These are phyloP conservation scores for Stylosanthes scabra DNA, from an alignment of 331 rosid genomes.

Conservation along the genomic window DNA sequence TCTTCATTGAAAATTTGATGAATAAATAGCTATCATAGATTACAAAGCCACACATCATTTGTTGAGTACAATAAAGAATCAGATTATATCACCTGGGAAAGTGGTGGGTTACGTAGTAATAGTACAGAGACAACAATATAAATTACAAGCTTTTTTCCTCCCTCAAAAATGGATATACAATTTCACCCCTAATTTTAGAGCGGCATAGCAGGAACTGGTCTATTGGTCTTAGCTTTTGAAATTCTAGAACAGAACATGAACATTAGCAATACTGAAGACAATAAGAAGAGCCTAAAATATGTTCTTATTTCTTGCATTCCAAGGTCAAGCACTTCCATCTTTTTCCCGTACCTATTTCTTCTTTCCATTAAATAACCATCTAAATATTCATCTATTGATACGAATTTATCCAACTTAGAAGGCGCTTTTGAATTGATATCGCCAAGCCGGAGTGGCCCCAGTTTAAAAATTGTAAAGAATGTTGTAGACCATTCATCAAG, in stretches of 20 bases:
- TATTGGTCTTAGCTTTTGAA: conserved; percentile 76
- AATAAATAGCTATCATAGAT: neutral
- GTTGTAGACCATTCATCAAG: conserved; percentile 89
- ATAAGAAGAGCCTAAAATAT: conserved; percentile 93
- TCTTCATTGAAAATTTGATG: conserved; percentile 8
- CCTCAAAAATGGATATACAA: conserved; percentile 51
- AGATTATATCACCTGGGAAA: conserved; percentile 11
- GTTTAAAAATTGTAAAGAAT: conserved; percentile 80
- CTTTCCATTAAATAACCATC: conserved; percentile 97
- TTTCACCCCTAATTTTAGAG: conserved; percentile 50
- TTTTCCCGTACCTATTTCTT: conserved; percentile 94
- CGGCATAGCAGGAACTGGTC: conserved; percentile 79
- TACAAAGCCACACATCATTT: neutral
- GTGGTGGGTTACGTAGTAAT: conserved; percentile 29
- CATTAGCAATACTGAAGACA: conserved; percentile 84
- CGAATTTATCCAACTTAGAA: conserved; percentile 65
- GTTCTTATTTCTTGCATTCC: conserved; percentile 99
- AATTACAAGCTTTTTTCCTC: conserved; percentile 13
- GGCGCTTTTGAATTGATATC: conserved; percentile 51
- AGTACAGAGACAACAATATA: conserved; percentile 32
- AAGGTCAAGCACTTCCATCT: conserved; percentile 93
- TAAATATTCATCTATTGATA: conserved; percentile 93
- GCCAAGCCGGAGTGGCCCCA: conserved; percentile 67
- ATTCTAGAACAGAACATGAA: conserved; percentile 99
- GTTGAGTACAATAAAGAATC: conserved; percentile 42